Evolutionary conservation across 176 grass and related monocot species (phyloP), one percentile per base, ranked within the genome.

Genomic region (Luzula sylvatica): DNA sequence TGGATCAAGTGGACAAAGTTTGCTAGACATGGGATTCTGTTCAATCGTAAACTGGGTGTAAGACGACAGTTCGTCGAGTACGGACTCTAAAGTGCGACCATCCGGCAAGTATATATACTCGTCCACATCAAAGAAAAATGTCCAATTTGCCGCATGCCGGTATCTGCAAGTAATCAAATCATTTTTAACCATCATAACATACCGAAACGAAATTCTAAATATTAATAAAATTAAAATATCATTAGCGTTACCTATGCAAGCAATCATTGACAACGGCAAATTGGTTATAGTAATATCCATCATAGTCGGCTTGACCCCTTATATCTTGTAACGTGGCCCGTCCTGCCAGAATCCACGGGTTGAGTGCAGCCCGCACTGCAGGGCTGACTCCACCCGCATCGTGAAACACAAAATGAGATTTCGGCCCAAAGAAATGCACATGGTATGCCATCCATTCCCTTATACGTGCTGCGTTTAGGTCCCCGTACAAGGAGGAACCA

Each of bases 371-470:
- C 22, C 81, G 85, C 68, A 89, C 81, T 2, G 75, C 81, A 11
- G 85, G 51, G 22, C 16, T 3, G 2, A 82, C 61, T 1, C 81
- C 92, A 15, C 92, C 85, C 40, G 81, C 92, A 75, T 96, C 85
- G 71, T 96, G 81, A 72, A 96, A 96, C 0, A 96, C 85, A 73
- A 96, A 96, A 58, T 96, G 85, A 3, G 92, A 80, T 32, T 67
- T 82, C 0, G 51, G 23, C 6, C 92, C 92, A 44, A 96, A 96
- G 74, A 96, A 71, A 54, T 77, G 78, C 16, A 75, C 74, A 57
- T 98, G 92, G 75, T 98, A 98, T 1, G 92, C 81, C 55, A 98
- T 80, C 92, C 92, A 98, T 68, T 98, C 92, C 15, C 92, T 74
- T 46, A 98, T 65, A 2, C 92, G 67, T 15, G 66, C 50, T 24